Evolutionary conservation across 345 rosid species (phyloP), one percentile per base, ranked within the genome.

Genomic region (Aquilaria malaccensis): DNA sequence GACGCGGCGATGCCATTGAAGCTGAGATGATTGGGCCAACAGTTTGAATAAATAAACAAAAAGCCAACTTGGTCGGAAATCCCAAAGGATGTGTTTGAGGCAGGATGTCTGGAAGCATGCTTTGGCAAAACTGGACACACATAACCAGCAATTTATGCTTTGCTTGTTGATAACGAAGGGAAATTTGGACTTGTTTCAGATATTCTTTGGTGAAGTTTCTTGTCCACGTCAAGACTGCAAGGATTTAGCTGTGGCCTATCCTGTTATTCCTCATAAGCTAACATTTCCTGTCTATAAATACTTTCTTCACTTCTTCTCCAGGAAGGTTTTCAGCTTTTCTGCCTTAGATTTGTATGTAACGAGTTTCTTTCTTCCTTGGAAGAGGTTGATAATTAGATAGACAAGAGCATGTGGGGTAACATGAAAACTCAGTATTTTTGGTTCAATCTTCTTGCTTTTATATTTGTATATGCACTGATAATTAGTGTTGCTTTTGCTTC

Each of bases 291-390:
- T 6, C 15, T 78, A 72, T 80, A 78, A 72, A 13, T 50, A 66
- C 43, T 4, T 6, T 33, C 2, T 14, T 65, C 43, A 49, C 13
- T 32, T 56, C 51, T 53, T 45, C 45, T 53, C 61, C 11, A 2
- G 3, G 56, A 67, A 70, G 70, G 67, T 12, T 72, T 74, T 77
- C 66, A 69, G 69, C 9, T 30, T 30, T 59, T 0, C 43, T 37
- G 43, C 5, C 9, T n/a, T 14, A 59, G 15, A 2, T 29, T 29
- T 14, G 43, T 11, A 52, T 7, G 50, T 12, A 59, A 29, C 33
- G 6, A 15, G 58, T 11, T 31, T 47, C 9, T 33, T 48, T 33
- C 11, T 6, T 56, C n/a, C 49, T 72, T 69, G 62, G 43, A 51
- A 68, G 51, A 53, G n/a, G 11, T 32, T 59, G 6, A 13, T 22